Base-by-base conservation (phyloP, 768 basidiomycete species). In the Fomitopsis serialis region DNA sequence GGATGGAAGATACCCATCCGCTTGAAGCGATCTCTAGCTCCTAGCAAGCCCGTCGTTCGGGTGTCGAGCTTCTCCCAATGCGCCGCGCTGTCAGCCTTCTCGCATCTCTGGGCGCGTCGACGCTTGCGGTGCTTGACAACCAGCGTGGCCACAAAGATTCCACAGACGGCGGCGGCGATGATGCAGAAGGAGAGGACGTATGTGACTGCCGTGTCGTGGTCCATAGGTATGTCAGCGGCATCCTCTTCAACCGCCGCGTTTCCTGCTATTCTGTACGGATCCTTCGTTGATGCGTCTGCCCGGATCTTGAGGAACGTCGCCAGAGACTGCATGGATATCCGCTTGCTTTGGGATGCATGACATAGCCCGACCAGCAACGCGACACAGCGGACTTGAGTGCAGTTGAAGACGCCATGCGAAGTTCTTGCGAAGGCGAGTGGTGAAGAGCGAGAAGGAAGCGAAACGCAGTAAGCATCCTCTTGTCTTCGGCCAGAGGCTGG, bases 131-230 rank as follows among this genome's bases (percentile, higher is more conserved):
- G 19, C 46, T 47, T 47, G 23, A 47, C n/a, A 9, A 47, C n/a
- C 10, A 47, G 25, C 11, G 29, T 19, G 46, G 17, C 23, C 25
- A 17, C 2, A 17, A 47, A n/a, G 29, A 47, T 47, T 8, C 23
- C 10, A 17, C 23, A 34, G 25, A 47, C 29, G 46, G 19, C n/a
- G 15, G 27, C n/a, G n/a, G 25, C 11, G 27, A 47, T 47, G 23
- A 47, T 34, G 25, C 46, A 23, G 29, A 47, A 47, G 46, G 46
- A 47, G 24, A 47, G 23, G 29, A 47, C 15, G 27, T 47, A 47
- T 12, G 46, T 34, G 25, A 47, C 23, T 10, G 46, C 46, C 25
- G 46, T 29, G 3, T 23, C 27, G 46, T 47, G 46, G 29, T 47
- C 46, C n/a, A 34, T 29, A 19, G 46, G 46, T 8, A 47, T 10